Conservation (phyloP, 345 rosid species). For the Syzygium grande region DNA sequence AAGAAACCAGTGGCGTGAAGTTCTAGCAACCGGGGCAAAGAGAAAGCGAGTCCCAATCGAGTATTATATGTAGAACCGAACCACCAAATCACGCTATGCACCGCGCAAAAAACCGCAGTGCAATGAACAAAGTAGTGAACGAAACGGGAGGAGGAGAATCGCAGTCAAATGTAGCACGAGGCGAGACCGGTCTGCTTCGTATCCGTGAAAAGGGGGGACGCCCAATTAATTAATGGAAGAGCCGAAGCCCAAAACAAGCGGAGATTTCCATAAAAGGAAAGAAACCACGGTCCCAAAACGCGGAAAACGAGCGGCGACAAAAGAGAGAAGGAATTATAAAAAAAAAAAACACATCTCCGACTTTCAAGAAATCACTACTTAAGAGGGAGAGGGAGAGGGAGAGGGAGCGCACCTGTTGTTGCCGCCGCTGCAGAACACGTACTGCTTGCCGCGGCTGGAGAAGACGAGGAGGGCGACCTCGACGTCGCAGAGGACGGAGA, state of each 20-base stretch:
- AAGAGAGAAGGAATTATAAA: not conserved
- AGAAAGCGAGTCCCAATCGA: not conserved
- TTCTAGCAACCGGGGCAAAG: not conserved
- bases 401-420: slow-evolving; percentile 17
- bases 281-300: not conserved
- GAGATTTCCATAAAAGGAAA: not conserved
- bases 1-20: not conserved
- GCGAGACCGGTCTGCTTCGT: not conserved
- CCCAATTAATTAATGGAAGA: not conserved
- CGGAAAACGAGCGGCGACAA: not conserved
- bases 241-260: not conserved
- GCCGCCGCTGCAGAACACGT: slow-evolving; percentile 29
- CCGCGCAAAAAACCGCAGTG: not conserved
- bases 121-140: not conserved
- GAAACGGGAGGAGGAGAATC: not conserved
- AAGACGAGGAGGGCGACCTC: slow-evolving; percentile 46
- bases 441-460: slow-evolving; percentile 45
- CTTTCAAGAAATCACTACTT: not conserved
- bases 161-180: not conserved
- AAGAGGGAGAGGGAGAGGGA: not conserved
- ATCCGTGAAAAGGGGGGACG: not conserved
- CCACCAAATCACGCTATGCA: not conserved
- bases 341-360: not conserved
- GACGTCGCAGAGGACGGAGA: slow-evolving; percentile 64
- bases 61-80: not conserved